Percentiles rank a stretch among this genome's conserved stretches.
phyloP scores from a whole-genome alignment of 2,329 filamentous ascomycete genomes.

The Hysterium pulicare region DNA sequence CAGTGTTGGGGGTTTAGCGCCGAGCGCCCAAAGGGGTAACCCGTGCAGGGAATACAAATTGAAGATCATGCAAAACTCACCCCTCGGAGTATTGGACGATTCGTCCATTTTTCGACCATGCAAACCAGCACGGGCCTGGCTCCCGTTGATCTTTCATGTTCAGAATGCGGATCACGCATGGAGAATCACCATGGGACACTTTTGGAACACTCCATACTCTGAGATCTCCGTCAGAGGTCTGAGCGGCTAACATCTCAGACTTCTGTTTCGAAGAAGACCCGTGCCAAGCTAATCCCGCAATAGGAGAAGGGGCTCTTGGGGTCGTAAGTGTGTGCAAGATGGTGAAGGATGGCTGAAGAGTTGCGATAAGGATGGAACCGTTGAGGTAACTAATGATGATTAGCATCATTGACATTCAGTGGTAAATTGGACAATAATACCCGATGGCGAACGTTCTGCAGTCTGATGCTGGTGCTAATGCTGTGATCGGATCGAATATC shows the following conservation, averaged over 20 bases:
- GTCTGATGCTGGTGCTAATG: conserved; percentile 82
- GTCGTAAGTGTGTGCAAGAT: conserved; percentile 91
- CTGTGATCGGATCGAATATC: conserved; percentile 92
- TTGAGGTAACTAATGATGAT: conserved; percentile 72
- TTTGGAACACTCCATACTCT: conserved; percentile 97
- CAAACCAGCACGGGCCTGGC: conserved; percentile 87
- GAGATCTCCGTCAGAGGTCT: conserved; percentile 87
- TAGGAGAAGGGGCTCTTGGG: conserved; percentile 77
- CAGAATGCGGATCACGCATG: conserved; percentile 84
- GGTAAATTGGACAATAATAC: conserved; percentile 49
- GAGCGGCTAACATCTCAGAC: conserved; percentile 94
- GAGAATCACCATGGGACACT: conserved; percentile 66
- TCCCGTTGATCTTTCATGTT: conserved; percentile 72
- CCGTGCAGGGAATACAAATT: conserved; percentile 8
- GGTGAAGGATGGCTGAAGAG: conserved; percentile 84
- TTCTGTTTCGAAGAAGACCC: conserved; percentile 94
- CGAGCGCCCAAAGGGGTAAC: conserved; percentile 5
- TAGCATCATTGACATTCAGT: conserved; percentile 11
- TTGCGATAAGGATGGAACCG: conserved; percentile 86
- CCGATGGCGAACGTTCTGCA: conserved; percentile 95
- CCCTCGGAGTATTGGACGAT: conserved; percentile 89
- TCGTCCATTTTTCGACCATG: conserved; percentile 96
- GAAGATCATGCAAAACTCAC: conserved; percentile 54
- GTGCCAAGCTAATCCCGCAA: conserved; percentile 89
- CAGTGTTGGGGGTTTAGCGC: conserved; percentile 16